phyloP scores from a whole-genome alignment of 164 flowering plant genomes.

The Liquidambar formosana region DNA sequence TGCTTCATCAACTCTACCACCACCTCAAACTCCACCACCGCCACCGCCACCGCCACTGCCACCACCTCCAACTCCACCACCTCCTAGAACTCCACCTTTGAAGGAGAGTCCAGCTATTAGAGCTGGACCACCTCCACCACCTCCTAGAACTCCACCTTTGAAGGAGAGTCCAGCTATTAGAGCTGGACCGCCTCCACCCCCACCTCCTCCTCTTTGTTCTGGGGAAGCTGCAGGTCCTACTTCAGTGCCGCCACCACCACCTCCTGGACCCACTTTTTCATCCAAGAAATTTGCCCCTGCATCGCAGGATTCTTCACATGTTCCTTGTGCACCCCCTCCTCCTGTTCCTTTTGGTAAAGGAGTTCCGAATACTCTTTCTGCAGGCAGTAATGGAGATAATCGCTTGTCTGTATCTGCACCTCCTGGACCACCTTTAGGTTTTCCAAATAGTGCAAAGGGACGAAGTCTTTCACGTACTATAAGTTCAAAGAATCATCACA shows the following conservation, averaged over 20 bases:
- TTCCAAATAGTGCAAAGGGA: constrained; percentile 44
- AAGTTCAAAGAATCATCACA: constrained; percentile 40
- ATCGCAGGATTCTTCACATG: background rate
- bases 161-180: constrained; percentile 16
- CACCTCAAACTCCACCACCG: constrained; percentile 24
- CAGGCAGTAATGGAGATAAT: constrained; percentile 13
- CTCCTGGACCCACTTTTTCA: constrained; percentile 5
- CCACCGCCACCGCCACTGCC: constrained; percentile 17
- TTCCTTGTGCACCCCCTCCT: constrained; percentile 17
- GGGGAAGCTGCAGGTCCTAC: constrained; percentile 11
- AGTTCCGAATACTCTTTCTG: no score
- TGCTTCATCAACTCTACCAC: constrained; percentile 12
- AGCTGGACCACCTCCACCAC: constrained; percentile 30
- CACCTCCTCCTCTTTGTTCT: constrained; percentile 36
- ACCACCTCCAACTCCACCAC: constrained; percentile 30
- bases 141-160: constrained; percentile 27
- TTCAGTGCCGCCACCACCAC: constrained; percentile 29
- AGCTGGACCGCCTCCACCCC: constrained; percentile 41
- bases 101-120: constrained; percentile 16
- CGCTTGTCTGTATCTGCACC: constrained; percentile 32
- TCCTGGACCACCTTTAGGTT: constrained; percentile 40
- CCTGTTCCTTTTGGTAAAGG: background rate
- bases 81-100: constrained; percentile 27
- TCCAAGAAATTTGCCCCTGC: background rate
- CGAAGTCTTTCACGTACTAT: constrained; percentile 41